Evolutionary conservation across 2,329 filamentous ascomycete species (phyloP), one percentile per base, ranked within the genome.

Genomic region (Dactylella cylindrospora): DNA sequence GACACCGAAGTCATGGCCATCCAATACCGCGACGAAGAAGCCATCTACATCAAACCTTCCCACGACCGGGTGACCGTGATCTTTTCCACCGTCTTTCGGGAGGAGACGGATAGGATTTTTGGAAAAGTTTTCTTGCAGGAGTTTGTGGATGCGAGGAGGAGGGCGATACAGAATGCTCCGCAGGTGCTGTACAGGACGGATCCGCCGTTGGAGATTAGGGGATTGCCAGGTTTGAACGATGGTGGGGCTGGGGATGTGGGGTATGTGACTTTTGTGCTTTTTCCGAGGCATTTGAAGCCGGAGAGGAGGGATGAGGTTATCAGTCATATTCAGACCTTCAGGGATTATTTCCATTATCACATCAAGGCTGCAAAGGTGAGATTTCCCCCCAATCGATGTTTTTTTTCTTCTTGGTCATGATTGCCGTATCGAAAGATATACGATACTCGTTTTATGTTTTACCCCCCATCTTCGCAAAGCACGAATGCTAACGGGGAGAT

Each of bases 281-380:
- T 98, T 78, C 91, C 93, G 39, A 85, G 93, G 66, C 94, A 99
- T 74, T 79, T 99, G 67, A 91, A 90, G 10, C 83, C 84, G 10
- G 89, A 96, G 74, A 83, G 90, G 72, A 88, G 94, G 77, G 85
- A 88, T 62, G 90, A 96, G 67, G 90, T 94, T 72, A 98, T 99
- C 69, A 96, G 90, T 44, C 94, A 98, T 74, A 97, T 99, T 70
- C 94, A 99, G 76, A 99, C 93, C 10, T 98, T 98, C 87, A 88
- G 93, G 68, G 93, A 98, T 73, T 98, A 98, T 76, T 98, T 99
- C 80, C 93, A 99, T 75, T 99, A 99, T 74, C 93, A 98, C 75
- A 98, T 98, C 76, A 98, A 98, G 77, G 94, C 93, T 23, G 96
- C 90, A 65, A 98, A 98, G 79, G 82, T 84, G 73, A 46, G 66